These are phyloP conservation scores for Mycosphaerella arachidis DNA, from an alignment of 2,329 filamentous ascomycete genomes.

Conservation along the genomic window DNA sequence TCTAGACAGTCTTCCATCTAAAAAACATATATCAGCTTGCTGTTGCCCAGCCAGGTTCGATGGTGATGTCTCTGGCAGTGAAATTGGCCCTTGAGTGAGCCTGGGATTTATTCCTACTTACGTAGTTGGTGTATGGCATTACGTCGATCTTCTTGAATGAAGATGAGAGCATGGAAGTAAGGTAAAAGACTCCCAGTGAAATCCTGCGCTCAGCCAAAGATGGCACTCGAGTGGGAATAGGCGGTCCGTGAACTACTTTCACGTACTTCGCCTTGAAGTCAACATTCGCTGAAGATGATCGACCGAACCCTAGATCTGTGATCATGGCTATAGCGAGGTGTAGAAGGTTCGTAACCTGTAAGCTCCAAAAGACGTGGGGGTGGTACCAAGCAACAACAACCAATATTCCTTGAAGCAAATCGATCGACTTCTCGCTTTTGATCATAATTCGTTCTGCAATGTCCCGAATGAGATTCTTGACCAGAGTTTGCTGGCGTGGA, in stretches of 20 bases:
- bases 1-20: constrained; percentile 21
- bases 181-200: constrained; percentile 27
- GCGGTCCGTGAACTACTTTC: constrained; percentile 13
- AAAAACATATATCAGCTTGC: neutral
- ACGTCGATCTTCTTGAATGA: constrained; percentile 30
- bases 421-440: constrained; percentile 29
- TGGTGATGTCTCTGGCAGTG: too few relatives aligned
- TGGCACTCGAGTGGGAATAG: constrained; percentile 1
- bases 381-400: constrained; percentile 26
- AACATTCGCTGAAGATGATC: constrained; percentile 12
- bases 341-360: constrained; percentile 28
- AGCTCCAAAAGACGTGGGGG: constrained; percentile 29
- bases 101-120: neutral
- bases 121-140: constrained; percentile 23
- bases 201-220: constrained; percentile 26
- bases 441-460: constrained; percentile 29
- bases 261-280: constrained; percentile 18
- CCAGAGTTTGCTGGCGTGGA: constrained; percentile 23
- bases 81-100: too few relatives aligned
- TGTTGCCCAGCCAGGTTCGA: too few relatives aligned
- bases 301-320: constrained; percentile 27
- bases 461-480: constrained; percentile 28
- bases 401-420: constrained; percentile 27
- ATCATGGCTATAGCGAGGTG: constrained; percentile 29
- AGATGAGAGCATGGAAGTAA: constrained; percentile 27